phyloP scores from a whole-genome alignment of 805 yeast species.

The Diddensiella caesifluorescens region DNA sequence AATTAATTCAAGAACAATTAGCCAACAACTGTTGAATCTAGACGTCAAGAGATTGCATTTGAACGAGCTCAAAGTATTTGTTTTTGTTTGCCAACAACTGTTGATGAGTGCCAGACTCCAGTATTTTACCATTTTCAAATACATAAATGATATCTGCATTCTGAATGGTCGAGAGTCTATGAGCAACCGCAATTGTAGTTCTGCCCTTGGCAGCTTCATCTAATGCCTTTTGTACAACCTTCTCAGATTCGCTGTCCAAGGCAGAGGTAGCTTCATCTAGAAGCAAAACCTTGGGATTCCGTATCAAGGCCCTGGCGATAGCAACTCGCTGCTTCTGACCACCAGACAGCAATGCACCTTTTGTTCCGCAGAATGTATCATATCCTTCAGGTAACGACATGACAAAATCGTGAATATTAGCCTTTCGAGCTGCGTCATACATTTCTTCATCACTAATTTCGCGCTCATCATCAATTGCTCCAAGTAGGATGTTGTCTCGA shows the following conservation, averaged over 20 bases:
- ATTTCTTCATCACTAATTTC: constrained; percentile 39
- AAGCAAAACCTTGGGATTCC: constrained; percentile 57
- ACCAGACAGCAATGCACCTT: constrained; percentile 59
- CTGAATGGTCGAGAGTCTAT: constrained; percentile 65
- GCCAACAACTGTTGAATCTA: no score
- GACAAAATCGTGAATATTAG: constrained; percentile 55
- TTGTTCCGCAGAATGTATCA: constrained; percentile 50
- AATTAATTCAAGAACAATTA: no score
- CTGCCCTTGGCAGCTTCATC: constrained; percentile 63
- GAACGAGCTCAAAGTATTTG: constrained; percentile 37
- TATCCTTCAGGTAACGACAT: constrained; percentile 54
- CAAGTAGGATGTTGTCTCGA: constrained; percentile 50
- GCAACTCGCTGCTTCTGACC: constrained; percentile 77
- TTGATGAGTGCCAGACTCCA: constrained; percentile 53
- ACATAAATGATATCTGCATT: constrained; percentile 59
- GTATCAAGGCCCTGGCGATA: constrained; percentile 66
- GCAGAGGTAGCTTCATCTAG: constrained; percentile 71
- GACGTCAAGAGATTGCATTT: constrained; percentile 34
- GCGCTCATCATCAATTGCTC: constrained; percentile 28
- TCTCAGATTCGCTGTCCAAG: constrained; percentile 64
- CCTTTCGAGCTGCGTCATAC: constrained; percentile 44
- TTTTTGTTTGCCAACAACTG: constrained; percentile 40
- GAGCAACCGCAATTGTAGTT: constrained; percentile 82
- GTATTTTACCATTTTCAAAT: constrained; percentile 54
- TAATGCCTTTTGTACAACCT: constrained; percentile 67